phyloP scores from a whole-genome alignment of 108 stramenopile genomes.

The Bacterosira constricta region DNA sequence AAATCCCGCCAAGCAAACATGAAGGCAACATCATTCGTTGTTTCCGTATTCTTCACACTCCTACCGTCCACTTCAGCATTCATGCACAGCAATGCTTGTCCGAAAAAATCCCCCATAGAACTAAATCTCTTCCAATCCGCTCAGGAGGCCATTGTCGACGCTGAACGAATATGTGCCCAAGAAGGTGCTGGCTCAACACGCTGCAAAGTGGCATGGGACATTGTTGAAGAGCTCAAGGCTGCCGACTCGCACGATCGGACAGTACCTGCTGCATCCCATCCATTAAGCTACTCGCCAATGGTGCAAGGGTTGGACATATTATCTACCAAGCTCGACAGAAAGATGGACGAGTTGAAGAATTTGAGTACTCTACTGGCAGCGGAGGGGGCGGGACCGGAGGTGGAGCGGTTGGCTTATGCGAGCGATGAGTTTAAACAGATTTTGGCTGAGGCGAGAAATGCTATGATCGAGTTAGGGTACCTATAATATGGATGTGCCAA shows the following conservation, averaged over 20 bases:
- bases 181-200: conserved; percentile 34
- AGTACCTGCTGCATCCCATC: background rate
- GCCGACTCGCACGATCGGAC: conserved; percentile 49
- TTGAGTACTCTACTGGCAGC: conserved; percentile 46
- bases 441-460: conserved; percentile 34
- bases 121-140: conserved; percentile 46
- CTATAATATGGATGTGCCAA: too few relatives aligned
- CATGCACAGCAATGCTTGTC: background rate
- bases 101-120: background rate
- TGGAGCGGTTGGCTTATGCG: conserved; percentile 40
- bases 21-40: background rate
- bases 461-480: background rate
- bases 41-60: background rate
- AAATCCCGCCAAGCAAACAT: background rate
- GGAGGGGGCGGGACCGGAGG: conserved; percentile 45
- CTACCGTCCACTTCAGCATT: background rate
- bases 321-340: conserved; percentile 48
- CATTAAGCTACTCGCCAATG: conserved; percentile 43
- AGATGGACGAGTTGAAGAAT: conserved; percentile 57
- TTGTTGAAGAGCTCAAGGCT: conserved; percentile 68
- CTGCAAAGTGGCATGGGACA: conserved; percentile 64
- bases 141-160: conserved; percentile 57
- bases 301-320: conserved; percentile 49
- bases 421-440: conserved; percentile 54
- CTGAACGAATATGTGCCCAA: conserved; percentile 46